A percentile compares a stretch with the other conserved stretches of the same genome.
Conservation (phyloP, 495 filamentous ascomycete genomes). For the Penicillium simplicissimum region DNA sequence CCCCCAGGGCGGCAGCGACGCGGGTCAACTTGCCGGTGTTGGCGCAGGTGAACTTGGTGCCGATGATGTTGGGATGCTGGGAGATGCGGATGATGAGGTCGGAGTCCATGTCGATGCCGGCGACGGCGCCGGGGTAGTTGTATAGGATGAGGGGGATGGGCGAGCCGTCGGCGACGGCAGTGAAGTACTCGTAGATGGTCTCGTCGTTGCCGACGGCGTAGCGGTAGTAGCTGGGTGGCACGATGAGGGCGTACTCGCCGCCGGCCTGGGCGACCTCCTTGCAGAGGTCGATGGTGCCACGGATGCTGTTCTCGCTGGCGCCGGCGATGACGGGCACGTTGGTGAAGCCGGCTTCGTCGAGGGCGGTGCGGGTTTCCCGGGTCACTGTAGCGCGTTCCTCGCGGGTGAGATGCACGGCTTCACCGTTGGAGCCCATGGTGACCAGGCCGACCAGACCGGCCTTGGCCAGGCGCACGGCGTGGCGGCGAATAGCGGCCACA, state of each 20-base stretch:
- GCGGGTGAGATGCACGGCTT: conserved; percentile 79
- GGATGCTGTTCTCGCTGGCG: conserved; percentile 74
- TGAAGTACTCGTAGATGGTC: conserved; percentile 75
- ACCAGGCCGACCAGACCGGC: conserved; percentile 81
- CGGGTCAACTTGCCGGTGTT: conserved; percentile 87
- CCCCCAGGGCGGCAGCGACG: conserved; percentile 74
- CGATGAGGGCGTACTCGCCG: conserved; percentile 74
- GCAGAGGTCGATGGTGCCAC: conserved; percentile 72
- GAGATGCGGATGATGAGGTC: conserved; percentile 82
- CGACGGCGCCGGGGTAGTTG: conserved; percentile 88
- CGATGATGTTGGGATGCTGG: conserved; percentile 78
- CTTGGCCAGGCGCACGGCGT: conserved; percentile 78
- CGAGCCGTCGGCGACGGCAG: conserved; percentile 68
- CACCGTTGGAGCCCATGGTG: conserved; percentile 88
- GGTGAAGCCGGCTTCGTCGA: conserved; percentile 77
- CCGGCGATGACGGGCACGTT: conserved; percentile 80
- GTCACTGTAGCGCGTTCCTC: conserved; percentile 77
- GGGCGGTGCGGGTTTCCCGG: conserved; percentile 74
- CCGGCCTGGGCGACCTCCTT: conserved; percentile 67
- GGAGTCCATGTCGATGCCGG: conserved; percentile 91
- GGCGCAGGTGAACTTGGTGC: conserved; percentile 90
- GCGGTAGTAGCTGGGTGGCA: conserved; percentile 85
- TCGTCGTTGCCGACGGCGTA: conserved; percentile 71
- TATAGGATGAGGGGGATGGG: conserved; percentile 82
- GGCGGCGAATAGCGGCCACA: conserved; percentile 71